Evolutionary conservation across 257 asterid species (phyloP).

Genomic region (Nicotiana obtusifolia): DNA sequence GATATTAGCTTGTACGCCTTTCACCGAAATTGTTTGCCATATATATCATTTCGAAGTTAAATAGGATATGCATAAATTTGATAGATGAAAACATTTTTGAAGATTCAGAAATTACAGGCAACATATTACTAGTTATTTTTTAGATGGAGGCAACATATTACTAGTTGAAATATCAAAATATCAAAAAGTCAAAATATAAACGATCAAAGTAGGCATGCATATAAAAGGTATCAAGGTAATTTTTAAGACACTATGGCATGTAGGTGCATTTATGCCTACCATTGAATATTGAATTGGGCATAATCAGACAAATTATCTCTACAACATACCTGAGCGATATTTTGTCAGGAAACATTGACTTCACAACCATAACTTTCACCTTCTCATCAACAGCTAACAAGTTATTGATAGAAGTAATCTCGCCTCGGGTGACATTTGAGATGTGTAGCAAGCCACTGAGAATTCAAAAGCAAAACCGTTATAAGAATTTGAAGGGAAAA

Average conservation of each 20-base stretch:
- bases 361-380: constrained; percentile 79
- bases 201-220: not conserved
- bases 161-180: not conserved
- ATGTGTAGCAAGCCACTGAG: constrained; percentile 89
- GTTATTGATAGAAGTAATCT: constrained; percentile 54
- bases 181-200: not conserved
- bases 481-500: not conserved
- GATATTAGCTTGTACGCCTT: not conserved
- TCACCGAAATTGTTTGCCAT: not conserved
- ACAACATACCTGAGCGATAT: constrained; percentile 72
- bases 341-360: constrained; percentile 69
- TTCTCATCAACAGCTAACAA: constrained; percentile 62
- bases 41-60: not conserved
- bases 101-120: not conserved
- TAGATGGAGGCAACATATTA: no score
- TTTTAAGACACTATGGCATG: not conserved
- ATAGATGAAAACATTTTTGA: not conserved
- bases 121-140: not conserved
- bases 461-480: constrained; percentile 1
- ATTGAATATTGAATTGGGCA: not conserved
- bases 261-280: not conserved
- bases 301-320: not conserved
- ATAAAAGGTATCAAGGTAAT: not conserved
- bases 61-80: not conserved
- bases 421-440: constrained; percentile 56